These are phyloP conservation scores for Trichophyton verrucosum DNA, from an alignment of 2,329 filamentous ascomycete species.

Conservation along the genomic window DNA sequence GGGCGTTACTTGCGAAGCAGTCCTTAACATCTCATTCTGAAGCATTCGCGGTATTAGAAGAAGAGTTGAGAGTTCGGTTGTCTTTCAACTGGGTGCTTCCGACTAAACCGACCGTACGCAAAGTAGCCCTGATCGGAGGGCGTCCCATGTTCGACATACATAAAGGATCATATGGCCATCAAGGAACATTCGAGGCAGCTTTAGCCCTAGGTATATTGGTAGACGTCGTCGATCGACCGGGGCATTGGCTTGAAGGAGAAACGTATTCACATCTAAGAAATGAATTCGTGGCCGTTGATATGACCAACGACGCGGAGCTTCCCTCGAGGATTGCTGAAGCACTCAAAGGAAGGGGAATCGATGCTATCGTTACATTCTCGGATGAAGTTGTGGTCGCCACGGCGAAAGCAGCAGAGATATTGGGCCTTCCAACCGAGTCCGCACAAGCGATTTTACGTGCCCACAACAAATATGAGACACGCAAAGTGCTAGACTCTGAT, in stretches of 20 bases:
- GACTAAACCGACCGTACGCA: neutral
- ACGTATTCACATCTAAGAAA: constrained; percentile 20
- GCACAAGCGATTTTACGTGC: neutral
- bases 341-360: constrained; percentile 9
- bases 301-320: constrained; percentile 1
- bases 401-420: neutral
- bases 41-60: neutral
- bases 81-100: neutral
- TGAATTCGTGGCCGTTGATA: constrained; percentile 17
- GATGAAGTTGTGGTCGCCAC: neutral
- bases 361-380: neutral
- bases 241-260: constrained; percentile 30
- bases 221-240: constrained; percentile 26
- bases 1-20: neutral
- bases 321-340: neutral
- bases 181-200: constrained; percentile 16
- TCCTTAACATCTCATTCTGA: neutral
- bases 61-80: neutral
- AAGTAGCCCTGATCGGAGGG: neutral
- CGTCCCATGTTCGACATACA: neutral
- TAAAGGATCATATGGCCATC: neutral
- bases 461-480: neutral
- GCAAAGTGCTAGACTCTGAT: neutral
- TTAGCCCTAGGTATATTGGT: constrained; percentile 26
- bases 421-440: neutral